Percentiles rank a stretch among this genome's conserved stretches.
Conservation (phyloP, 495 filamentous ascomycete genomes). For the Hypomontagnella submonticulosa region DNA sequence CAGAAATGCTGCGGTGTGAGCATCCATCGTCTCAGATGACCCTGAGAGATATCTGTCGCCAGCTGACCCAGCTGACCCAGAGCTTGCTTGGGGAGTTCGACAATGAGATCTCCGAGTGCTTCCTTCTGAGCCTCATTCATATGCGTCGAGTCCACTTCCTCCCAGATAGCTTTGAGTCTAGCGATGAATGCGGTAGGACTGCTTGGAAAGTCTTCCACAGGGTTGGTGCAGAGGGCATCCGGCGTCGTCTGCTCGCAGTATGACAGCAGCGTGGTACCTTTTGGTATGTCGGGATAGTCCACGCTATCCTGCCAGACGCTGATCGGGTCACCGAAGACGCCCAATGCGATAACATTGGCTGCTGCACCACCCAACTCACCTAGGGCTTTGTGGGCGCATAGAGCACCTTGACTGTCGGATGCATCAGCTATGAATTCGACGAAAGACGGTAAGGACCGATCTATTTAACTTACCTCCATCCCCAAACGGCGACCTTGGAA, state of each 20-base stretch:
- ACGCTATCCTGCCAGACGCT: slow-evolving; percentile 37
- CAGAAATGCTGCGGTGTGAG: slow-evolving; percentile 45
- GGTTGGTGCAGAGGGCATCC: slow-evolving; percentile 35
- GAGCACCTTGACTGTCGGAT: slow-evolving; percentile 39
- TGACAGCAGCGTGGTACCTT: slow-evolving; percentile 16
- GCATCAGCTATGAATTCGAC: neutral
- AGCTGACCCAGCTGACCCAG: slow-evolving; percentile 24
- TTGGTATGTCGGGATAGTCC: slow-evolving; percentile 26
- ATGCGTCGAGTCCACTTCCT: slow-evolving; percentile 29
- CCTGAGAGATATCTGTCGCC: slow-evolving; percentile 28
- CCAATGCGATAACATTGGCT: slow-evolving; percentile 38
- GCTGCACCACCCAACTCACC: slow-evolving; percentile 22
- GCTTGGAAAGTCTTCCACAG: slow-evolving; percentile 27
- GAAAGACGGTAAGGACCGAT: neutral
- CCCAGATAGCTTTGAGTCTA: slow-evolving; percentile 33
- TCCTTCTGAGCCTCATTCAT: slow-evolving; percentile 40
- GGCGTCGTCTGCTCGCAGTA: slow-evolving; percentile 39
- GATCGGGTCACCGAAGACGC: slow-evolving; percentile 39
- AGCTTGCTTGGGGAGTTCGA: slow-evolving; percentile 38
- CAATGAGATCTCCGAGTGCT: slow-evolving; percentile 21
- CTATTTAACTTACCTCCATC: slow-evolving; percentile 38
- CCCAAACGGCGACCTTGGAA: slow-evolving; percentile 38
- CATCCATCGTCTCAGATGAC: slow-evolving; percentile 41
- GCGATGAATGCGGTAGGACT: slow-evolving; percentile 17
- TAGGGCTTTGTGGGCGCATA: slow-evolving; percentile 40